phyloP scores from a whole-genome alignment of 768 basidiomycete species.

The Strobilomyces dryophilus region DNA sequence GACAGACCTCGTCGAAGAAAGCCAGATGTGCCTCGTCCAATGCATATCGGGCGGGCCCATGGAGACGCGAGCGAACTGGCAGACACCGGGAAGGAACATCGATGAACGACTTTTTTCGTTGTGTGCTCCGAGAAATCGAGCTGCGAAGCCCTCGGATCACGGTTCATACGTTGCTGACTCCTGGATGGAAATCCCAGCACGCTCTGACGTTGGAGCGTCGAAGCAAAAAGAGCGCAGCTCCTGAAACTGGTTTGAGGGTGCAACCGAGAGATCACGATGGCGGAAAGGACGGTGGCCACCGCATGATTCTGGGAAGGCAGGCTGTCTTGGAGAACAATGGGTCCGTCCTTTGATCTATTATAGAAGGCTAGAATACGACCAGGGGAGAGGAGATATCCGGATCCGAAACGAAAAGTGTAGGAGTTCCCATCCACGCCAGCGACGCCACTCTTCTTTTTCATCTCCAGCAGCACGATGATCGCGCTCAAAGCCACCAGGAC shows the following conservation, averaged over 20 bases:
- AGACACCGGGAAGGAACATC: background rate
- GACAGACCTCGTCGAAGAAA: background rate
- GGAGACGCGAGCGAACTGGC: background rate
- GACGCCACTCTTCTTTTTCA: background rate
- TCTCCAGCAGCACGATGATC: background rate
- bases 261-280: background rate
- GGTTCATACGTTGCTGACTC: constrained; percentile 2
- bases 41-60: background rate
- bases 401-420: constrained; percentile 7
- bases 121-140: constrained; percentile 5
- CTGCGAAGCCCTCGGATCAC: constrained; percentile 20
- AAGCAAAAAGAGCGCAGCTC: background rate
- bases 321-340: constrained; percentile 1
- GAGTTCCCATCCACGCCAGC: background rate
- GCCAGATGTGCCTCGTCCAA: background rate
- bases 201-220: background rate
- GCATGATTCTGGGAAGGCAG: background rate
- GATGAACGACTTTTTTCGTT: background rate
- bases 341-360: background rate
- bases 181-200: background rate
- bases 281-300: background rate
- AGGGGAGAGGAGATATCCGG: constrained; percentile 7
- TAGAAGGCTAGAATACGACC: constrained; percentile 2
- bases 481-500: constrained; percentile 3
- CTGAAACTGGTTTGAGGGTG: background rate